Evolutionary conservation across 768 basidiomycete genomes (phyloP).

Genomic region (Lactarius quietus): DNA sequence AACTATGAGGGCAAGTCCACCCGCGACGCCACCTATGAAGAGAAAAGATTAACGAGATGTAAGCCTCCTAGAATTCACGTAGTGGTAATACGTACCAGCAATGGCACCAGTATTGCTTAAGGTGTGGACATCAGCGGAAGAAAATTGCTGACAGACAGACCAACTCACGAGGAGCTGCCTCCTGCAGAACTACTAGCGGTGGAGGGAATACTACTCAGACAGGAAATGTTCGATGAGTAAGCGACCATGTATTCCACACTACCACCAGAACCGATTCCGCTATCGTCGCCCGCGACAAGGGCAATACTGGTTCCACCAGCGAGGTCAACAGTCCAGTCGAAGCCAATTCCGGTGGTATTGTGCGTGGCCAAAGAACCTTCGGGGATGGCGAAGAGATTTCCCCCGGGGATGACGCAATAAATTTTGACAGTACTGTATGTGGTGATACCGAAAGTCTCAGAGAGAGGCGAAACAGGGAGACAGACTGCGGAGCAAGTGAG

Average conservation of each 20-base stretch:
- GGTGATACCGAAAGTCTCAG: slow-evolving; percentile 6
- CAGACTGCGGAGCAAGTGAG: neutral
- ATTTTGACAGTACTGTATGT: slow-evolving; percentile 53
- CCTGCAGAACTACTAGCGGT: too few species aligned
- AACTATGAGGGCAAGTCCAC: slow-evolving; percentile 50
- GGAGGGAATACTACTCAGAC: too few species aligned
- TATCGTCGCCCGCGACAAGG: too few species aligned
- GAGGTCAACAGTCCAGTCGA: slow-evolving; percentile 68
- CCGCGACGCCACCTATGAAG: too few species aligned
- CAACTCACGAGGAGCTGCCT: slow-evolving; percentile 41
- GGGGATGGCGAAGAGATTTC: too few species aligned
- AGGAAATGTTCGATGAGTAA: slow-evolving; percentile 48
- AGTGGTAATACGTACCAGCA: slow-evolving; percentile 12
- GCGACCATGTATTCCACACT: slow-evolving; percentile 55
- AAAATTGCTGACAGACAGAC: neutral
- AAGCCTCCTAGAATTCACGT: neutral
- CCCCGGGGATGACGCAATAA: slow-evolving; percentile 75
- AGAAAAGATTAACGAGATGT: slow-evolving; percentile 36
- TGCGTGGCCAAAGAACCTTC: too few species aligned
- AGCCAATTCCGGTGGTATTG: slow-evolving; percentile 52
- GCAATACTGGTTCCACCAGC: too few species aligned
- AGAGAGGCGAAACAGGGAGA: neutral
- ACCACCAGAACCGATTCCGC: slow-evolving; percentile 70
- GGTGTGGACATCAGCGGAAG: neutral
- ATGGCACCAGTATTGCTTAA: slow-evolving; percentile 18